These are phyloP conservation scores for Pythium oligandrum DNA, from an alignment of 352 stramenopile species.

Conservation along the genomic window DNA sequence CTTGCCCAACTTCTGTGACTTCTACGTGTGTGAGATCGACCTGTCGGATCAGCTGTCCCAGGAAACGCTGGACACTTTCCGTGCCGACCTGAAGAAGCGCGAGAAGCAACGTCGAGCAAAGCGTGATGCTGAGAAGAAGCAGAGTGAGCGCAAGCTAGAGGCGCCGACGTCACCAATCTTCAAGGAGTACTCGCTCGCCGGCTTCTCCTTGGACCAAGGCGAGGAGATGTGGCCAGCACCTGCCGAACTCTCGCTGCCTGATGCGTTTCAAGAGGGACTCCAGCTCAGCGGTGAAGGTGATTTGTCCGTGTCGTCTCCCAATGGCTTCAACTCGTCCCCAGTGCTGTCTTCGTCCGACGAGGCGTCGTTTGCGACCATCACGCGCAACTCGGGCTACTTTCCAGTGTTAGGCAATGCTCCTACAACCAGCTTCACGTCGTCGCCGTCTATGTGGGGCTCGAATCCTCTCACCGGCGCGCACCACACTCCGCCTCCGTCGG, in stretches of 20 bases:
- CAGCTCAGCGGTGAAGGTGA: slow-evolving; percentile 12
- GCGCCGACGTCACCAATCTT: slow-evolving; percentile 23
- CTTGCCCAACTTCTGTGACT: slow-evolving; percentile 80
- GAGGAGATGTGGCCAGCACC: slow-evolving; percentile 52
- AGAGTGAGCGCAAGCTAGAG: slow-evolving; percentile 13
- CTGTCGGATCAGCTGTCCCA: slow-evolving; percentile 62
- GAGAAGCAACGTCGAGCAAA: slow-evolving; percentile 53
- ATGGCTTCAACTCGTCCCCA: not conserved
- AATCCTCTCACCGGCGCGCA: no score
- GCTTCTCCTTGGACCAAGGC: slow-evolving; percentile 57
- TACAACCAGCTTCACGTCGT: slow-evolving; percentile 11
- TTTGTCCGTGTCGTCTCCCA: not conserved
- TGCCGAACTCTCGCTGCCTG: slow-evolving; percentile 36
- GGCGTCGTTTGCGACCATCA: slow-evolving; percentile 66
- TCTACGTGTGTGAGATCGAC: slow-evolving; percentile 87
- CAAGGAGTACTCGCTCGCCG: slow-evolving; percentile 14
- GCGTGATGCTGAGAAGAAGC: slow-evolving; percentile 31
- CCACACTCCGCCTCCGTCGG: slow-evolving; percentile 20
- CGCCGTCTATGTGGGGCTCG: slow-evolving; percentile 37
- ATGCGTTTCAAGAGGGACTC: slow-evolving; percentile 38
- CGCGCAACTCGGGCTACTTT: slow-evolving; percentile 71
- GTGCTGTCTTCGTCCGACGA: slow-evolving; percentile 23
- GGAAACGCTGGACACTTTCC: slow-evolving; percentile 56
- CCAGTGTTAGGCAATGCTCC: slow-evolving; percentile 31
- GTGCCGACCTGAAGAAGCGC: slow-evolving; percentile 73